These are phyloP conservation scores for Backusella luteola DNA, from an alignment of 192 early-diverging fungal species.

Conservation along the genomic window DNA sequence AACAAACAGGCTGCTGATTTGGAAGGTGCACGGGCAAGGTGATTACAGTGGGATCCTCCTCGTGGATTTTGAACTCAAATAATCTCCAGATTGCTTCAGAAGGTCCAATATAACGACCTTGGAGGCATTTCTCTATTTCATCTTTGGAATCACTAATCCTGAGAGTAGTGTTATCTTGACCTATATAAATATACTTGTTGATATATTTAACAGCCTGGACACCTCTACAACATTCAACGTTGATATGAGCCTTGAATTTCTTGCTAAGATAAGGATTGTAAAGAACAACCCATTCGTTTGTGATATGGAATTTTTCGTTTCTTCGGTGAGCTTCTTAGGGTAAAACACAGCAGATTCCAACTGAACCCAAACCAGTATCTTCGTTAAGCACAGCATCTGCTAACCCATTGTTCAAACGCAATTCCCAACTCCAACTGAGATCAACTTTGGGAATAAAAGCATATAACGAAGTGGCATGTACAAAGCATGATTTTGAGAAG, in stretches of 20 bases:
- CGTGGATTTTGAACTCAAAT: neutral
- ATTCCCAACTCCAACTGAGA: too few relatives aligned
- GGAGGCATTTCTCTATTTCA: neutral
- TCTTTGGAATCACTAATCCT: neutral
- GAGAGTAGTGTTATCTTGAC: neutral
- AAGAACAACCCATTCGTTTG: neutral
- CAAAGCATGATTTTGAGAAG: too few relatives aligned
- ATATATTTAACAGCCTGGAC: neutral
- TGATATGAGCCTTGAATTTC: neutral
- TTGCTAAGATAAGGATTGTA: neutral
- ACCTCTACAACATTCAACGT: neutral
- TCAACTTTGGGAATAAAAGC: too few relatives aligned
- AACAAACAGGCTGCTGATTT: neutral
- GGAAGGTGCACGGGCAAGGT: neutral
- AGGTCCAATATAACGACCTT: neutral
- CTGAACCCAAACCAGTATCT: too few relatives aligned
- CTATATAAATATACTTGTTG: constrained; percentile 6
- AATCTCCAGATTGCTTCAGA: neutral
- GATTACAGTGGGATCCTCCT: neutral
- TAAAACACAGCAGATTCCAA: too few relatives aligned
- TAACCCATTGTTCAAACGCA: too few relatives aligned
- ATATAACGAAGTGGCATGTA: too few relatives aligned
- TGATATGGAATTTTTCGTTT: neutral
- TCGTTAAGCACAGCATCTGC: too few relatives aligned
- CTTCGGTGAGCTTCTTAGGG: too few relatives aligned